phyloP scores from a whole-genome alignment of 257 asterid genomes.

The Solanum chiquidenum region DNA sequence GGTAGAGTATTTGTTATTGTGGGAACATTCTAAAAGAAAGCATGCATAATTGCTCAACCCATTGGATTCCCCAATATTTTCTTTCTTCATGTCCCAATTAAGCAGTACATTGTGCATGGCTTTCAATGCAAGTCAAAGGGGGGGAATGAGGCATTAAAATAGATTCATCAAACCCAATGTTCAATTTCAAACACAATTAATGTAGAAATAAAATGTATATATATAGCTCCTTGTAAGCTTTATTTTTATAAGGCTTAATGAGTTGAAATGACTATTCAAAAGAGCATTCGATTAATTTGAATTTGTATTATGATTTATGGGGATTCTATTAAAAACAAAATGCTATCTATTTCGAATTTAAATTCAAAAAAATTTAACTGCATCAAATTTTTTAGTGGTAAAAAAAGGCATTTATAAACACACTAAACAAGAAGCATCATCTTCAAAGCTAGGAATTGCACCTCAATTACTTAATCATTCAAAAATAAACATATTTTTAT shows the following conservation, averaged over 20 bases:
- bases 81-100: not conserved
- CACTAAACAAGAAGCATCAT: not conserved
- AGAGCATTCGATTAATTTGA: not conserved
- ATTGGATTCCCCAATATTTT: not conserved
- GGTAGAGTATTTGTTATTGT: not conserved
- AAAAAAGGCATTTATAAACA: not conserved
- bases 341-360: rapidly evolving
- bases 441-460: not conserved
- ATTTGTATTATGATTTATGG: too few species aligned
- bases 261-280: not conserved
- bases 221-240: not conserved
- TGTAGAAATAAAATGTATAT: not conserved
- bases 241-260: not conserved
- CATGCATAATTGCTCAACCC: not conserved
- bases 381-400: not conserved
- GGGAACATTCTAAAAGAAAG: not conserved
- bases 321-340: too few species aligned
- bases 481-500: not conserved
- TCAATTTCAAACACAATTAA: not conserved
- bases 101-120: slow-evolving; percentile 10
- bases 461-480: not conserved
- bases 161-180: not conserved
- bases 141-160: not conserved
- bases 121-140: slow-evolving; percentile 18
- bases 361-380: rapidly evolving